Evolutionary conservation across 2,329 filamentous ascomycete species (phyloP).

Genomic region (Ophiognomonia clavigignenti-juglandacearum): DNA sequence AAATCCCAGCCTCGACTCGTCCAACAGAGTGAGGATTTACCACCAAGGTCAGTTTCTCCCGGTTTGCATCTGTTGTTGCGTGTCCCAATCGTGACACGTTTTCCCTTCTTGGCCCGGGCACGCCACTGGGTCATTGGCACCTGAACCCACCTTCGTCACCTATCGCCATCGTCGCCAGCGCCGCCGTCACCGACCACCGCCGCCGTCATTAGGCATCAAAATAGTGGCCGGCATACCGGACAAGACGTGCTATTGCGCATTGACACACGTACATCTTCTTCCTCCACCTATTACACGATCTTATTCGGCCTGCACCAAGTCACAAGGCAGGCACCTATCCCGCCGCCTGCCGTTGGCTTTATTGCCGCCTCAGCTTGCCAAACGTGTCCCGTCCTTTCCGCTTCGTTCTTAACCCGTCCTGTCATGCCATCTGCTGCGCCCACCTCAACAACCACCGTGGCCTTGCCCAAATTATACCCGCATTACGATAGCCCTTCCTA

Average conservation of each 20-base stretch:
- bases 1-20: conserved; percentile 9
- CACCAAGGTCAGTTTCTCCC: conserved; percentile 12
- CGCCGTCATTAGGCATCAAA: conserved; percentile 5
- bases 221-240: background rate
- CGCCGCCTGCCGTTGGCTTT: conserved; percentile 14
- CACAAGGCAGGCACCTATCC: conserved; percentile 6
- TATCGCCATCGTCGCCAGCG: conserved; percentile 1
- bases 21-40: conserved; percentile 13
- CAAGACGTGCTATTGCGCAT: no score
- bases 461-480: background rate
- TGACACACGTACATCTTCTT: no score
- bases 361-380: conserved; percentile 5
- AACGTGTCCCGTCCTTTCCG: conserved; percentile 12
- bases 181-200: background rate
- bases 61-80: background rate
- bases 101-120: background rate
- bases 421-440: conserved; percentile 16
- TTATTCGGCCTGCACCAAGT: background rate
- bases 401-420: conserved; percentile 10
- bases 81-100: conserved; percentile 8
- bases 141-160: background rate
- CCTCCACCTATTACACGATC: background rate
- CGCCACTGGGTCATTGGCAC: background rate
- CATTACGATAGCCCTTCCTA: background rate
- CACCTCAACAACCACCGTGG: conserved; percentile 5